Percentiles rank a stretch among this genome's conserved stretches.
phyloP scores from a whole-genome alignment of 116 monocot species.

The Papilionanthe hybrid region DNA sequence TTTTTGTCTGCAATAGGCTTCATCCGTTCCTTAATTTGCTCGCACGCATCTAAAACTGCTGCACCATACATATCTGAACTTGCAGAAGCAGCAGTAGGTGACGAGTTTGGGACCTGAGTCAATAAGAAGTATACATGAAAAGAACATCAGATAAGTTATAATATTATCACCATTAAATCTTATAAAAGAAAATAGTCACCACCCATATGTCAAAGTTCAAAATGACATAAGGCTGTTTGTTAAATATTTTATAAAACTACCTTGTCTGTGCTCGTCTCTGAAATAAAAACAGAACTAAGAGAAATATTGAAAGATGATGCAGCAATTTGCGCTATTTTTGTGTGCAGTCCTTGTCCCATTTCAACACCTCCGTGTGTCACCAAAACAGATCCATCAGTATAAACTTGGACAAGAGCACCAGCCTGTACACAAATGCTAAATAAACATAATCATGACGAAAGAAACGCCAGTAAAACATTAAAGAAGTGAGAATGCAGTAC shows the following conservation, averaged over 20 bases:
- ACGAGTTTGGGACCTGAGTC: slow-evolving; percentile 87
- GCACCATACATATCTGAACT: slow-evolving; percentile 98
- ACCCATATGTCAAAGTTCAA: not conserved
- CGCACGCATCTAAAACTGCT: slow-evolving; percentile 94
- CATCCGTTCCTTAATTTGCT: slow-evolving; percentile 86
- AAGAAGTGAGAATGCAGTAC: not conserved
- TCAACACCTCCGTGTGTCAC: slow-evolving; percentile 98
- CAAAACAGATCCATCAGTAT: slow-evolving; percentile 82
- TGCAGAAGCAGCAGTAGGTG: slow-evolving; percentile 96
- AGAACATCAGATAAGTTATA: slow-evolving; percentile 1
- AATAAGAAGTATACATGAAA: slow-evolving; percentile 1
- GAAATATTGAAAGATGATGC: slow-evolving; percentile 84
- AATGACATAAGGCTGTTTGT: no score
- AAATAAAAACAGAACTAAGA: slow-evolving; percentile 84
- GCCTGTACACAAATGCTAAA: slow-evolving; percentile 23
- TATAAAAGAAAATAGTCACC: not conserved
- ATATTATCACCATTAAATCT: not conserved
- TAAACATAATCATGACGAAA: slow-evolving; percentile 4
- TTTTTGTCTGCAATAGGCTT: slow-evolving; percentile 50
- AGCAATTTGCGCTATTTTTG: slow-evolving; percentile 93
- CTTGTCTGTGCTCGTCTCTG: slow-evolving; percentile 95
- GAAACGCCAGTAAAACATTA: not conserved
- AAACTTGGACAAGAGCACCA: slow-evolving; percentile 95
- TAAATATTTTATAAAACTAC: slow-evolving; percentile 20
- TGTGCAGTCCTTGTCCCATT: slow-evolving; percentile 98